Evolutionary conservation across 345 rosid genomes (phyloP).

Genomic region (Sisymbrium altissimum): DNA sequence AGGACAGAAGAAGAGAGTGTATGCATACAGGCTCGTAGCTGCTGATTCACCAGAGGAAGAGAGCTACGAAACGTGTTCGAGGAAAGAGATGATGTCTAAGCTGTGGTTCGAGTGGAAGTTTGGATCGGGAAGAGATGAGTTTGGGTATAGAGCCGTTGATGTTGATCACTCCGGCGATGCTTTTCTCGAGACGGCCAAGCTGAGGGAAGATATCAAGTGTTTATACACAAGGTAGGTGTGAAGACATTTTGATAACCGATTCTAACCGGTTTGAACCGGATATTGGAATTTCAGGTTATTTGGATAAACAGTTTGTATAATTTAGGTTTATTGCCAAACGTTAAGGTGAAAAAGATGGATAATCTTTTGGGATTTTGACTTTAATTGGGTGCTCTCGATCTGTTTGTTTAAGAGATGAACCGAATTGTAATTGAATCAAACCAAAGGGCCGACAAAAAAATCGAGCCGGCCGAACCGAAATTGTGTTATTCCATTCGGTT

Average conservation of each 20-base stretch:
- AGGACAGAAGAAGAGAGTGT: conserved; percentile 79
- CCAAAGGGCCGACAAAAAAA: no score
- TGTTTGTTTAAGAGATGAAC: no score
- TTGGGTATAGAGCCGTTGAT: conserved; percentile 48
- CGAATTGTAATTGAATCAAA: no score
- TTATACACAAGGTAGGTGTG: conserved; percentile 53
- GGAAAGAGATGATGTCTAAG: conserved; percentile 56
- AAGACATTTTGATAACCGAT: not conserved
- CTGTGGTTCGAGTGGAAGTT: no score
- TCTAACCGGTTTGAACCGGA: conserved; percentile 1
- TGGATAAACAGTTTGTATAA: no score
- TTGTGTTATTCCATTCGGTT: not conserved
- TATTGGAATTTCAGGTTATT: no score
- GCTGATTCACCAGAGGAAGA: conserved; percentile 81
- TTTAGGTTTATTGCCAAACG: no score
- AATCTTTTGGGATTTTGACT: no score
- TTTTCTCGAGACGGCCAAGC: conserved; percentile 45
- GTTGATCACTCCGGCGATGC: conserved; percentile 52
- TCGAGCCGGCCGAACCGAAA: not conserved
- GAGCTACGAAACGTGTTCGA: conserved; percentile 54
- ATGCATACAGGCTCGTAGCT: conserved; percentile 64
- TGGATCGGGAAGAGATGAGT: conserved; percentile 55
- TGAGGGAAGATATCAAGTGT: conserved; percentile 47
- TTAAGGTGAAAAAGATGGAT: no score
- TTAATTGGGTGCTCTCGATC: no score